These are phyloP conservation scores for Mollisiaceae sp. DNA, from an alignment of 2,329 filamentous ascomycete species.

Conservation along the genomic window DNA sequence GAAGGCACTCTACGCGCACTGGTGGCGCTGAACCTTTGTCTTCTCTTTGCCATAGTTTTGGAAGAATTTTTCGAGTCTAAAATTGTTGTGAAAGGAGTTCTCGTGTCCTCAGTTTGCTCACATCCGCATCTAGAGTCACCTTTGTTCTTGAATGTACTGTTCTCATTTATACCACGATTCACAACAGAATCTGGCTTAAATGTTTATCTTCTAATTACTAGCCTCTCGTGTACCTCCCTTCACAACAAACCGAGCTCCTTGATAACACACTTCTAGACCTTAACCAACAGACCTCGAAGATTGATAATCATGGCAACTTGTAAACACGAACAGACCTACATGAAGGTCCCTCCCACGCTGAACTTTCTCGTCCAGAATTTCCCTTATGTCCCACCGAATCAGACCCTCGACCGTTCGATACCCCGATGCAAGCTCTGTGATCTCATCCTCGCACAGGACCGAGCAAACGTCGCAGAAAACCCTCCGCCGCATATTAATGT, in stretches of 20 bases:
- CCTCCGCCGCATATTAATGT: conserved; percentile 23
- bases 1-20: neutral
- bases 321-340: conserved; percentile 19
- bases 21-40: neutral
- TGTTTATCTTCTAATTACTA: neutral
- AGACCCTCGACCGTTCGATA: conserved; percentile 29
- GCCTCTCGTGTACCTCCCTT: neutral
- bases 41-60: neutral
- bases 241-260: neutral
- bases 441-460: conserved; percentile 26
- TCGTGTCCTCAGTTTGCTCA: neutral
- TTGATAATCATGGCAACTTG: conserved; percentile 24
- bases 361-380: conserved; percentile 26
- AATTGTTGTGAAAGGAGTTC: neutral
- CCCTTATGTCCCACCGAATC: conserved; percentile 22
- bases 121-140: conserved; percentile 25
- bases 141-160: neutral
- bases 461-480: conserved; percentile 26
- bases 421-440: conserved; percentile 38
- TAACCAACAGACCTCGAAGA: neutral
- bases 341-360: conserved; percentile 32
- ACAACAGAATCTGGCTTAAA: neutral
- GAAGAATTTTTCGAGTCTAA: neutral
- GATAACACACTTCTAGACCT: neutral
- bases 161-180: neutral